phyloP scores from a whole-genome alignment of 768 basidiomycete genomes.

The Infundibulicybe gibba region DNA sequence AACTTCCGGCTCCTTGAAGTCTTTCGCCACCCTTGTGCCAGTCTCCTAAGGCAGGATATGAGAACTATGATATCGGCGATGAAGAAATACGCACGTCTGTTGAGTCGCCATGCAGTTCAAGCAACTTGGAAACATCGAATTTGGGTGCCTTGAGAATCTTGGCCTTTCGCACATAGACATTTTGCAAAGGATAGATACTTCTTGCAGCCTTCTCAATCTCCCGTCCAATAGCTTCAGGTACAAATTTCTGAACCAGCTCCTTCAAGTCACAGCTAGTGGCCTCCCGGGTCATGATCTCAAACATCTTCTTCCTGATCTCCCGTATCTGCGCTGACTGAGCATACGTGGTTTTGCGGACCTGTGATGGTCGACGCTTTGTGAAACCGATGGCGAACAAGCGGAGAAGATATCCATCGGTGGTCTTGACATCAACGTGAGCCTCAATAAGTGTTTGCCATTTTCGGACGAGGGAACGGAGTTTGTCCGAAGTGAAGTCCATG shows the following conservation, averaged over 20 bases:
- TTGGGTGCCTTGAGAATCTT: conserved; percentile 99
- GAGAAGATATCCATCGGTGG: conserved; percentile 98
- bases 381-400: conserved; percentile 99
- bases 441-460: conserved; percentile 99
- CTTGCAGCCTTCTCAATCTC: conserved; percentile 98
- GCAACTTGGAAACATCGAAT: conserved; percentile 91
- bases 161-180: conserved; percentile 98
- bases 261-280: conserved; percentile 94
- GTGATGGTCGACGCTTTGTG: conserved; percentile 94
- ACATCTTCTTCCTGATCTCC: conserved; percentile 99
- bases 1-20: conserved; percentile 98
- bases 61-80: conserved; percentile 5
- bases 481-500: conserved; percentile 99
- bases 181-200: conserved; percentile 98
- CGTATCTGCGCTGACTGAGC: conserved; percentile 93
- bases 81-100: conserved; percentile 67
- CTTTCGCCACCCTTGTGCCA: conserved; percentile 89
- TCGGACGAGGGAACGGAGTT: conserved; percentile 98
- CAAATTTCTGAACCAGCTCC: conserved; percentile 97
- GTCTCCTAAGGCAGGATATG: conserved; percentile 62
- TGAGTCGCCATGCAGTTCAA: conserved; percentile 95
- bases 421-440: conserved; percentile 98
- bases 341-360: conserved; percentile 99
- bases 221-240: conserved; percentile 97
- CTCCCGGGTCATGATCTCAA: conserved; percentile 97